Conservation (phyloP, 202 grass and related monocot genomes). For the Setaria italica region DNA sequence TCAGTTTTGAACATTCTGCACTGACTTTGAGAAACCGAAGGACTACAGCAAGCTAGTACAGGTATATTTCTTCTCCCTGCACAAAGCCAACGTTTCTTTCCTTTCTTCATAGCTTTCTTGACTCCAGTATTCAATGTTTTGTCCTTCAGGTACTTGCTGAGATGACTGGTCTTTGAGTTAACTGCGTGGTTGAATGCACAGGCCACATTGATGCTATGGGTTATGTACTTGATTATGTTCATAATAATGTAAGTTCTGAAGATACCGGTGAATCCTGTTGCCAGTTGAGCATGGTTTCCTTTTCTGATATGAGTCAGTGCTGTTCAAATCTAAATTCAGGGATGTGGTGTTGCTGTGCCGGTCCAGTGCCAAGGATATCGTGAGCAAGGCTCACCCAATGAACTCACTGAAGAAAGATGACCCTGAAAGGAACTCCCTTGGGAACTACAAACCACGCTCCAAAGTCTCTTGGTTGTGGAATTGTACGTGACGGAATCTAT, state of each 20-base stretch:
- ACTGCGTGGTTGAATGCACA: conserved; percentile 56
- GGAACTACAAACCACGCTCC: conserved; percentile 52
- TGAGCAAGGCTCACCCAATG: conserved; percentile 30
- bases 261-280: background rate
- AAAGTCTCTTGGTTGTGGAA: conserved; percentile 47
- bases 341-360: conserved; percentile 59
- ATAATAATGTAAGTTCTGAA: conserved; percentile 48
- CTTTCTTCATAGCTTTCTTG: background rate
- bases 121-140: background rate
- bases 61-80: conserved; percentile 28
- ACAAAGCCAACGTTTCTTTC: background rate
- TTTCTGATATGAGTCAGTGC: background rate
- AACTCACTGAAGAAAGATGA: conserved; percentile 60
- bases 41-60: conserved; percentile 53
- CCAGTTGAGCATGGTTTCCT: background rate
- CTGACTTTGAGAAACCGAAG: conserved; percentile 56
- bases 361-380: conserved; percentile 63
- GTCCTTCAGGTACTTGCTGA: conserved; percentile 48
- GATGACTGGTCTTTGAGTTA: conserved; percentile 58
- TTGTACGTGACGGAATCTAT: conserved; percentile 50
- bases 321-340: conserved; percentile 33
- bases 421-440: conserved; percentile 64
- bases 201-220: conserved; percentile 53
- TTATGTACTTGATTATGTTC: conserved; percentile 36
- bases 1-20: conserved; percentile 21